Percentiles rank a stretch among this genome's conserved stretches.
Evolutionary conservation across 495 filamentous ascomycete species (phyloP).

Genomic region (Melanomma pulvis-pyrius): DNA sequence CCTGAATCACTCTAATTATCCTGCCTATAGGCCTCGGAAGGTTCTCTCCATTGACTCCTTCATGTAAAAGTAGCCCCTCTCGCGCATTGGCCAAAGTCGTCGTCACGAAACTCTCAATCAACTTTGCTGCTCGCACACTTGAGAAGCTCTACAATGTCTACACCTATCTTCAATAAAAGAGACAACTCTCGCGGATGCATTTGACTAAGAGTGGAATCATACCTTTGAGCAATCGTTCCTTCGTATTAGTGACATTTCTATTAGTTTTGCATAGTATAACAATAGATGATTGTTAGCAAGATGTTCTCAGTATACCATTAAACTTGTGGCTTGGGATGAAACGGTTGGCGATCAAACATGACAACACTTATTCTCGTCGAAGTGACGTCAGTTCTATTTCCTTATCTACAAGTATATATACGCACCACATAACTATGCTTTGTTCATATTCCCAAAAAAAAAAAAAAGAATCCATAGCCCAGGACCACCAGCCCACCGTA

Average conservation of each 20-base stretch:
- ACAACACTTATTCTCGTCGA: neutral
- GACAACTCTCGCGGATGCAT: neutral
- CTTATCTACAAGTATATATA: neutral
- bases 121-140: neutral
- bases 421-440: neutral
- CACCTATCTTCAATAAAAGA: neutral
- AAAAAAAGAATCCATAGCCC: too few relatives aligned
- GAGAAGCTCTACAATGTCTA: neutral
- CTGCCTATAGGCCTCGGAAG: slow-evolving; percentile 3
- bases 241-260: neutral
- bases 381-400: neutral
- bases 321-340: neutral
- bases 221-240: neutral
- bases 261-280: neutral
- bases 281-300: too few relatives aligned
- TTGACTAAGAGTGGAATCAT: neutral
- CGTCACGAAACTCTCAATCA: neutral
- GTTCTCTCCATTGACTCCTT: slow-evolving; percentile 13
- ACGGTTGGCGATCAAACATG: neutral
- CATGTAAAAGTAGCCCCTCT: slow-evolving; percentile 6
- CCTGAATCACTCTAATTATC: neutral
- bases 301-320: too few relatives aligned
- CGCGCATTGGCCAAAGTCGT: neutral
- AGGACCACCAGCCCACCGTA: too few relatives aligned
- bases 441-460: neutral